A percentile compares a stretch with the other conserved stretches of the same genome.
phyloP scores from a whole-genome alignment of 2,329 filamentous ascomycete genomes.

The Colletotrichum sp. region DNA sequence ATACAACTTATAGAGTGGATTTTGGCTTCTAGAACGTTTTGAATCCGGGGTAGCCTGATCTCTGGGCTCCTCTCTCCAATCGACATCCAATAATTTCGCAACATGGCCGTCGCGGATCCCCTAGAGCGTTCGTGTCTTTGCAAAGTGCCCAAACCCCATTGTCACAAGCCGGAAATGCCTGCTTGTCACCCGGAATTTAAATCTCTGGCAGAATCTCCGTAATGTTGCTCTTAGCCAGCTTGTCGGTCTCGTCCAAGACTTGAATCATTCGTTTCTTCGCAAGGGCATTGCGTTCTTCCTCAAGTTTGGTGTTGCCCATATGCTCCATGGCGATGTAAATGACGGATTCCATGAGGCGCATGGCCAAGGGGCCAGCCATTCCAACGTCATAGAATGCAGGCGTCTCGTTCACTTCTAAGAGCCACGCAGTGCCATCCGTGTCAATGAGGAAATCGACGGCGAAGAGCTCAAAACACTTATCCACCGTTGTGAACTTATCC shows the following conservation, averaged over 20 bases:
- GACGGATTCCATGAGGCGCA: slow-evolving; percentile 40
- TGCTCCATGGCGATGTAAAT: slow-evolving; percentile 38
- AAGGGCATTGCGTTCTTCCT: slow-evolving; percentile 10
- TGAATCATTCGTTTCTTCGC: slow-evolving; percentile 26
- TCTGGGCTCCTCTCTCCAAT: not conserved
- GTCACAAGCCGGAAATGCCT: not conserved
- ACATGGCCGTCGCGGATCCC: not conserved
- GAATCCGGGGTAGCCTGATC: not conserved
- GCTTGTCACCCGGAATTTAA: not conserved
- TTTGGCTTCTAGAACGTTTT: not conserved
- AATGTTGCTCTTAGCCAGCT: slow-evolving; percentile 32
- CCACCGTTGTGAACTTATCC: slow-evolving; percentile 39
- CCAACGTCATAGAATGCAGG: slow-evolving; percentile 41
- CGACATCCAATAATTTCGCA: not conserved
- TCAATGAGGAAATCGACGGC: slow-evolving; percentile 41
- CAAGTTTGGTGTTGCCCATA: slow-evolving; percentile 26
- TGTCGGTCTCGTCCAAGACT: slow-evolving; percentile 31
- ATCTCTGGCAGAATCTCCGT: slow-evolving; percentile 28
- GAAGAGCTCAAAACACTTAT: slow-evolving; percentile 43
- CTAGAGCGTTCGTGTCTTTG: not conserved
- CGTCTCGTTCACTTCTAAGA: slow-evolving; percentile 43
- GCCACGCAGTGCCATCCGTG: slow-evolving; percentile 33
- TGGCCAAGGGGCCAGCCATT: slow-evolving; percentile 35
- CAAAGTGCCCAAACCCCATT: not conserved
- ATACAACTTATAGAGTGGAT: not conserved